phyloP scores from a whole-genome alignment of 2,329 filamentous ascomycete species.

The Penicillium sp. region DNA sequence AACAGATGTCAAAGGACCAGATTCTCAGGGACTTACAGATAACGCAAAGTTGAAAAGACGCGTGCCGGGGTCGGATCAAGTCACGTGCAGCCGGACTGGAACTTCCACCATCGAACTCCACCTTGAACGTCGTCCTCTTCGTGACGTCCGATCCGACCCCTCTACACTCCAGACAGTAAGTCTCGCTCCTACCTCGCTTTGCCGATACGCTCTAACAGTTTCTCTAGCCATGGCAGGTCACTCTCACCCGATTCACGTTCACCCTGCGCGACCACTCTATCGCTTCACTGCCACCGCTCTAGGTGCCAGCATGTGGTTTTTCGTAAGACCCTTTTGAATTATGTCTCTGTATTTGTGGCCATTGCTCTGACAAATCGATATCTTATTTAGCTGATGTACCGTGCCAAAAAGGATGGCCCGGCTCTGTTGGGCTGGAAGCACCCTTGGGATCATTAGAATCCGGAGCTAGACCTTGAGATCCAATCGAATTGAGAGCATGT shows the following conservation, averaged over 20 bases:
- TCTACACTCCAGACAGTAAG: conserved; percentile 12
- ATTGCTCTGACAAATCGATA: conserved; percentile 1
- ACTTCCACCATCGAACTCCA: conserved; percentile 7
- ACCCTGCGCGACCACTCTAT: conserved; percentile 64
- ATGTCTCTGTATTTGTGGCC: background rate
- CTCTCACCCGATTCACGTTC: conserved; percentile 44
- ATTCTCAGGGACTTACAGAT: too few species aligned
- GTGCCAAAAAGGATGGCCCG: conserved; percentile 92
- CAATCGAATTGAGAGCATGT: too few species aligned
- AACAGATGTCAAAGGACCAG: too few species aligned
- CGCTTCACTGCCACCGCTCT: conserved; percentile 79
- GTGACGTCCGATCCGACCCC: conserved; percentile 9
- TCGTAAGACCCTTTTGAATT: conserved; percentile 51
- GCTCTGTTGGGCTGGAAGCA: conserved; percentile 90
- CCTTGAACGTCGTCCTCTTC: conserved; percentile 4
- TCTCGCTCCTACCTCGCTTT: conserved; percentile 1
- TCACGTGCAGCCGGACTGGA: conserved; percentile 11
- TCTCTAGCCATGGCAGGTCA: conserved; percentile 36
- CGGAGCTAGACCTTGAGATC: too few species aligned
- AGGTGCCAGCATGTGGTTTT: conserved; percentile 98
- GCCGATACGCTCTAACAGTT: conserved; percentile 1
- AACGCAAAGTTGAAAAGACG: too few species aligned
- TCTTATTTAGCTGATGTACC: conserved; percentile 72
- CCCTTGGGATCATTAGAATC: conserved; percentile 77
- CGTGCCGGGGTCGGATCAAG: too few species aligned